Evolutionary conservation across 441 rosid species (phyloP).

Genomic region (Populus trichocarpa): DNA sequence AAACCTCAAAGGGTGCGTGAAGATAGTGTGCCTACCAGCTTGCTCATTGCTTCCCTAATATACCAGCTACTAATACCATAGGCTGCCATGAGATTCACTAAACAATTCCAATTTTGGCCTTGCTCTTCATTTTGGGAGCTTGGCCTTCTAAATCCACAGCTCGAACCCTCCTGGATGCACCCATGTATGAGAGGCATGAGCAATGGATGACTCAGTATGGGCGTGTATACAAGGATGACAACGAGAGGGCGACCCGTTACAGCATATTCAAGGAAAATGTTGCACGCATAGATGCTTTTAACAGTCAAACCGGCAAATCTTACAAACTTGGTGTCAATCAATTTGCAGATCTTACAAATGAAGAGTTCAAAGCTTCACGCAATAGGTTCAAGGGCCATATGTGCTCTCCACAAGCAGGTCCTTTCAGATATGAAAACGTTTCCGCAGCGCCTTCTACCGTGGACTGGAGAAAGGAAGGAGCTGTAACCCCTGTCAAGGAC

Average conservation of each 20-base stretch:
- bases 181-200: constrained; percentile 9
- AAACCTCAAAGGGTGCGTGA: not conserved
- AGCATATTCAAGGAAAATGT: constrained; percentile 15
- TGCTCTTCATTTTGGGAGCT: constrained; percentile 3
- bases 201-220: constrained; percentile 19
- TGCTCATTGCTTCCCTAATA: not conserved
- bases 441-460: constrained; percentile 12
- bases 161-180: not conserved
- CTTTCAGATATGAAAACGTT: constrained; percentile 16
- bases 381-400: constrained; percentile 16
- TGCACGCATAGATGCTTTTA: constrained; percentile 11
- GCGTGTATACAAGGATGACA: constrained; percentile 17
- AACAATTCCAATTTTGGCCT: not conserved
- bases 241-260: constrained; percentile 17
- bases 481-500: constrained; percentile 58
- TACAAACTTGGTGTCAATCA: constrained; percentile 21
- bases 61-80: not conserved
- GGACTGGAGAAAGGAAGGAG: constrained; percentile 73
- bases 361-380: constrained; percentile 14
- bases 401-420: constrained; percentile 10
- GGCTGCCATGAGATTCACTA: not conserved
- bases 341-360: constrained; percentile 23
- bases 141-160: constrained; percentile 7
- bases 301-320: not conserved
- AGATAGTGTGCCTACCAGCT: not conserved